Evolutionary conservation across 2,329 filamentous ascomycete genomes (phyloP), one percentile per base, ranked within the genome.

Genomic region (Colletotrichum neosansevieriae): DNA sequence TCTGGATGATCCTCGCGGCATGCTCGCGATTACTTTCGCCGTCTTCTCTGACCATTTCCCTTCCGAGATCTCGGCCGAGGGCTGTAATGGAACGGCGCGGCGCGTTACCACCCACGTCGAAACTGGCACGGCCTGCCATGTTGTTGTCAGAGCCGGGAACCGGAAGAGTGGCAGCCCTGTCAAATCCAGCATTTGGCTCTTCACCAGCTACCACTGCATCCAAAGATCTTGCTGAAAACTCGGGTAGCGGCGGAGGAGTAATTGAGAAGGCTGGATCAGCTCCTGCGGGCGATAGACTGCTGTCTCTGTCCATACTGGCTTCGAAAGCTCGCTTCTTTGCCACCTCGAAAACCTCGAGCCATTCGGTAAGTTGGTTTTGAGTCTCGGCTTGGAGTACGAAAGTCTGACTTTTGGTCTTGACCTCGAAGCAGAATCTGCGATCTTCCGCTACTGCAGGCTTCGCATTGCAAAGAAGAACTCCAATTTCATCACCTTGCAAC

Each of bases 371-470:
- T 76, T 98, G 93, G 57, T 83, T 84, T 77, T 99, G 96, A 0
- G 94, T 97, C 77, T 99, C 96, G 4, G 95, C 93, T 80, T 99
- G 96, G 3, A 99, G 84, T 67, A 98, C 83, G 71, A 97, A 90
- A 57, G 91, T 96, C 71, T 92, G 92, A 75, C 93, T 97, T 79
- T 98, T 99, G 2, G 96, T 99, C 84, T 98, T 99, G 75, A 99
- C 92, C 79, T 99, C 96, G 75, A 99, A 98, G 77, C 96, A 98
- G 79, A 98, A 99, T 15, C 96, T 89, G 44, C 96, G 89, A 75
- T 99, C 96, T 79, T 99, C 96, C 72, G 93, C 91, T 58, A 97
- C 92, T 0, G 94, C 94, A 17, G 94, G 94, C 74, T 95, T 93
- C 56, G 96, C 92, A 75, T 93, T 97, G 81, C 96, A 99, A 44